phyloP scores from a whole-genome alignment of 805 yeast genomes.

The Martiniozyma abietophila region DNA sequence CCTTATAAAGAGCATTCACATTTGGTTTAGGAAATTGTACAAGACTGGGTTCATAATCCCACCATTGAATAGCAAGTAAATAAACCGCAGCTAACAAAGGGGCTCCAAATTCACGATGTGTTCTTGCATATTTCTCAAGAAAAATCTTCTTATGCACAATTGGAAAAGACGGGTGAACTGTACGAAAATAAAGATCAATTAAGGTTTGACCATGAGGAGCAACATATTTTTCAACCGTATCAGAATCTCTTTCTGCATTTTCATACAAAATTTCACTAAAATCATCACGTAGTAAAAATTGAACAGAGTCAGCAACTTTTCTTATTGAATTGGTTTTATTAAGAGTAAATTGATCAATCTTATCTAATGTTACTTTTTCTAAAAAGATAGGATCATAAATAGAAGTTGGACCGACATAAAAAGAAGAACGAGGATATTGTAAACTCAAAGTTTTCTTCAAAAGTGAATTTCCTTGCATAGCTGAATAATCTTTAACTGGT shows the following conservation, averaged over 20 bases:
- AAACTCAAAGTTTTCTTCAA: slow-evolving; percentile 62
- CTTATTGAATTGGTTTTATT: slow-evolving; percentile 59
- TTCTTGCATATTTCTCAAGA: slow-evolving; percentile 80
- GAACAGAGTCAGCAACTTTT: slow-evolving; percentile 66
- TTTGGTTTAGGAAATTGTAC: slow-evolving; percentile 75
- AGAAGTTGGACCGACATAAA: slow-evolving; percentile 83
- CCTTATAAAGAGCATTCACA: slow-evolving; percentile 54
- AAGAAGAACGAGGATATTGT: slow-evolving; percentile 85
- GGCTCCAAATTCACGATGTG: slow-evolving; percentile 87
- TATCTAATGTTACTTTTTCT: slow-evolving; percentile 53
- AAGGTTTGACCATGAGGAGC: slow-evolving; percentile 88
- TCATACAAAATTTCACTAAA: slow-evolving; percentile 60
- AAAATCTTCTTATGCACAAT: slow-evolving; percentile 86
- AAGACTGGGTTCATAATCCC: slow-evolving; percentile 80
- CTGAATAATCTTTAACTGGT: slow-evolving; percentile 61
- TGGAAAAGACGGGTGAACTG: slow-evolving; percentile 88
- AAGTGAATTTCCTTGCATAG: slow-evolving; percentile 52
- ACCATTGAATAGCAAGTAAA: slow-evolving; percentile 83
- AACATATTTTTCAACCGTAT: slow-evolving; percentile 72
- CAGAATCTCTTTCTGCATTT: slow-evolving; percentile 67
- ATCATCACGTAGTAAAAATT: slow-evolving; percentile 76
- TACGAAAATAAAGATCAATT: slow-evolving; percentile 71
- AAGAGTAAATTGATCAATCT: slow-evolving; percentile 73
- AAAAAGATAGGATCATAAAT: slow-evolving; percentile 66
- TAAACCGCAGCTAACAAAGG: slow-evolving; percentile 88